Evolutionary conservation across 2,329 filamentous ascomycete species (phyloP), one percentile per base, ranked within the genome.

Genomic region (Claviceps maximensis): DNA sequence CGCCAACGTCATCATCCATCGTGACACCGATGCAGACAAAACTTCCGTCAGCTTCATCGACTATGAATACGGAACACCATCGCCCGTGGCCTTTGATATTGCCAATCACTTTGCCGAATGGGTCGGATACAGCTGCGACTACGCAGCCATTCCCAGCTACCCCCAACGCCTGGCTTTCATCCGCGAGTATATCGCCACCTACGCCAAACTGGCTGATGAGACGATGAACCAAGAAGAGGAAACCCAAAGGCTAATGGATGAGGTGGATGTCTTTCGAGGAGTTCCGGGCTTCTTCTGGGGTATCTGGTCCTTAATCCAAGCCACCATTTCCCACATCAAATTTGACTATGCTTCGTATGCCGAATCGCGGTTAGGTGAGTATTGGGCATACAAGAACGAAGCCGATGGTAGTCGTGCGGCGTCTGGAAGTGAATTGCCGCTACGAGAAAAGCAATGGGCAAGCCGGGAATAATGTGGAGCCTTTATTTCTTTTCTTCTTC

Each of bases 31-130:
- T 15, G 63, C 70, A 31, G 66, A 33, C 31, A 33, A 60, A 51
- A 59, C 67, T 36, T 65, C 74, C 25, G 73, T 78, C 49, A 75
- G 80, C 64, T 97, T 98, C 70, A 98, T 98, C 67, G 93, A 98
- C 71, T 98, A 97, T 73, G 93, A 98, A 69, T 98, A 98, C 69
- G 89, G 90, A 15, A 93, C 89, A 4, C 90, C 93, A 2, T 91
- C 90, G 1, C 91, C 91, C 1, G 89, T 90, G 4, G 90, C 91
- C 2, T 98, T 98, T 69, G 93, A 98, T 67, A 83, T 98, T 60
- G 86, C 91, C 50, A 98, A 98, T 71, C 93, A 98, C 74, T 95
- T 98, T 66, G 89, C 93, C 48, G 93, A 98, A 71, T 98, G 93
- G 91, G 90, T 86, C 55, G 93, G 93, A 54, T 96, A 96, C 64